phyloP scores from a whole-genome alignment of 1,284 basidiomycete genomes.

The Neonothopanus nambi region DNA sequence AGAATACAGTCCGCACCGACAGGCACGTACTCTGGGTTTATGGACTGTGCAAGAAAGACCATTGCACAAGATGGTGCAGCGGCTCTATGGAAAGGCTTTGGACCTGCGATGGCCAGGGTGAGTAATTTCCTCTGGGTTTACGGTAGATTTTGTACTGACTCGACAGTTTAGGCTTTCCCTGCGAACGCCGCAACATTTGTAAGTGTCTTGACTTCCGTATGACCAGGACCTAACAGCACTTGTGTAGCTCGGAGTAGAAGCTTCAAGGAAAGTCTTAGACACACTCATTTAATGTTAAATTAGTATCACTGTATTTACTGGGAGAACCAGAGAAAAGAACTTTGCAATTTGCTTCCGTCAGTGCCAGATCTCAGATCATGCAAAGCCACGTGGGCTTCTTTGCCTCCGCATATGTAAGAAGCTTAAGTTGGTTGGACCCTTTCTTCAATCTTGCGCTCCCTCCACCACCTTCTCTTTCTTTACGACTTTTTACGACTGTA shows the following conservation, averaged over 20 bases:
- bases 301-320: neutral
- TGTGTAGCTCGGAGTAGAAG: constrained; percentile 77
- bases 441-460: neutral
- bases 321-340: neutral
- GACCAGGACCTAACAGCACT: neutral
- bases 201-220: constrained; percentile 35
- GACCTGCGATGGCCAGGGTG: constrained; percentile 93
- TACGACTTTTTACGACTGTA: neutral
- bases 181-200: constrained; percentile 97
- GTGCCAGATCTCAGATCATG: too few relatives aligned
- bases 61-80: constrained; percentile 88
- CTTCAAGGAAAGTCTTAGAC: constrained; percentile 74
- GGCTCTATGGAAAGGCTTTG: constrained; percentile 97
- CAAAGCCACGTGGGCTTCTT: neutral
- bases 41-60: constrained; percentile 93
- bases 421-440: neutral
- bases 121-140: constrained; percentile 26
- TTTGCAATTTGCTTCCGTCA: neutral
- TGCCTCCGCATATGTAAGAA: neutral
- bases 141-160: neutral
- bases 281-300: constrained; percentile 47
- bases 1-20: constrained; percentile 95
- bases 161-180: constrained; percentile 71
- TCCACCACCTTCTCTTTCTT: neutral
- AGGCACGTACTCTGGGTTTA: constrained; percentile 92